Conservation (phyloP, 257 asterid genomes). For the Catharanthus roseus region DNA sequence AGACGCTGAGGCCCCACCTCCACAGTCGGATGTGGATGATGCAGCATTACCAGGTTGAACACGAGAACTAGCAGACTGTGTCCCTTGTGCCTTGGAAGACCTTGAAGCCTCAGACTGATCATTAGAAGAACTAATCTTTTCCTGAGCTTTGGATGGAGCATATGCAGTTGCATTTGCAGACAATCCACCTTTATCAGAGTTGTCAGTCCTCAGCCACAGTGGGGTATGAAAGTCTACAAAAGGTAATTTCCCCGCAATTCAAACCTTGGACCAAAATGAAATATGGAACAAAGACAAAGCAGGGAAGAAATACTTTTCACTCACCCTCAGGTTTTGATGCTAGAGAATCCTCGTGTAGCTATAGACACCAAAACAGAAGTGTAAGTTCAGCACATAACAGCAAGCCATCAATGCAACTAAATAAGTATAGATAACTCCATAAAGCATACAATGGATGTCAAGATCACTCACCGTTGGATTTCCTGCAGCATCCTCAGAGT, state of each 20-base stretch:
- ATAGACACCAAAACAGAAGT: constrained; percentile 24
- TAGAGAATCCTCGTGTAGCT: constrained; percentile 44
- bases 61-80: constrained; percentile 33
- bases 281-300: background rate
- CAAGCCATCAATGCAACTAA: constrained; percentile 10
- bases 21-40: constrained; percentile 64
- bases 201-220: constrained; percentile 31
- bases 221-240: constrained; percentile 40
- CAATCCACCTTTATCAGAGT: constrained; percentile 42
- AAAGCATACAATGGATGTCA: constrained; percentile 19
- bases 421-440: constrained; percentile 5
- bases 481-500: constrained; percentile 35
- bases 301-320: constrained; percentile 24
- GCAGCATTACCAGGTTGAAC: constrained; percentile 56
- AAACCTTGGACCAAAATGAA: background rate
- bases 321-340: constrained; percentile 61
- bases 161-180: constrained; percentile 57
- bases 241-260: background rate
- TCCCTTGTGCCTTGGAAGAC: constrained; percentile 47
- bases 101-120: constrained; percentile 35
- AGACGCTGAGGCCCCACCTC: constrained; percentile 63
- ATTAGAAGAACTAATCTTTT: constrained; percentile 40
- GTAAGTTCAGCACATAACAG: background rate
- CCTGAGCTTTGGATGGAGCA: constrained; percentile 54
- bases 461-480: constrained; percentile 40